These are phyloP conservation scores for Emergomyces orientalis DNA, from an alignment of 2,329 filamentous ascomycete genomes.

Conservation along the genomic window DNA sequence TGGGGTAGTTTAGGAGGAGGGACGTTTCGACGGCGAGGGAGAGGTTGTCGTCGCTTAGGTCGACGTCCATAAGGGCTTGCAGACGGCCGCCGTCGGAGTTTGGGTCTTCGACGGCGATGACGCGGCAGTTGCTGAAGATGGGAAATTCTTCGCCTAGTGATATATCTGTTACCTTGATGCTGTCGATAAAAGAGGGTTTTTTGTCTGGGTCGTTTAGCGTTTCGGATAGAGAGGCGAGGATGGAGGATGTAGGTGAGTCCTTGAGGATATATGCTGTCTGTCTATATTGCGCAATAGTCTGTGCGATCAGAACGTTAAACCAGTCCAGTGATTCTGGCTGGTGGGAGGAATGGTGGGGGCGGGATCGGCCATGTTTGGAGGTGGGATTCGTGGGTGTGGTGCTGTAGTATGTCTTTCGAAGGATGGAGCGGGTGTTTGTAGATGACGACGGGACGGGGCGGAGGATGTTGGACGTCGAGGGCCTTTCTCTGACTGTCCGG, in stretches of 20 bases:
- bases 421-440: slow-evolving; percentile 69
- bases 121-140: slow-evolving; percentile 95
- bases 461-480: slow-evolving; percentile 58
- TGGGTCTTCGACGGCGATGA: slow-evolving; percentile 65
- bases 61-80: slow-evolving; percentile 94
- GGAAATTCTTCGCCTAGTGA: slow-evolving; percentile 94
- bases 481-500: slow-evolving; percentile 38
- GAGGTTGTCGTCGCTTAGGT: slow-evolving; percentile 82
- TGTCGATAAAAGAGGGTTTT: slow-evolving; percentile 84
- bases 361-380: slow-evolving; percentile 34
- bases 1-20: slow-evolving; percentile 87
- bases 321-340: slow-evolving; percentile 95
- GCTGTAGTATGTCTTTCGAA: slow-evolving; percentile 96
- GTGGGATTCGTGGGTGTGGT: slow-evolving; percentile 34
- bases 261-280: slow-evolving; percentile 88
- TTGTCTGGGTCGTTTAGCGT: slow-evolving; percentile 78
- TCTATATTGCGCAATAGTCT: slow-evolving; percentile 91
- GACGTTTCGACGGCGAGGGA: slow-evolving; percentile 93
- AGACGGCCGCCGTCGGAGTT: slow-evolving; percentile 61
- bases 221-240: slow-evolving; percentile 73
- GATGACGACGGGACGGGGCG: slow-evolving; percentile 66
- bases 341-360: slow-evolving; percentile 58
- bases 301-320: slow-evolving; percentile 96
- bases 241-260: slow-evolving; percentile 43
- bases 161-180: slow-evolving; percentile 88